phyloP scores from a whole-genome alignment of 345 rosid species.

The Physaria fendleri region DNA sequence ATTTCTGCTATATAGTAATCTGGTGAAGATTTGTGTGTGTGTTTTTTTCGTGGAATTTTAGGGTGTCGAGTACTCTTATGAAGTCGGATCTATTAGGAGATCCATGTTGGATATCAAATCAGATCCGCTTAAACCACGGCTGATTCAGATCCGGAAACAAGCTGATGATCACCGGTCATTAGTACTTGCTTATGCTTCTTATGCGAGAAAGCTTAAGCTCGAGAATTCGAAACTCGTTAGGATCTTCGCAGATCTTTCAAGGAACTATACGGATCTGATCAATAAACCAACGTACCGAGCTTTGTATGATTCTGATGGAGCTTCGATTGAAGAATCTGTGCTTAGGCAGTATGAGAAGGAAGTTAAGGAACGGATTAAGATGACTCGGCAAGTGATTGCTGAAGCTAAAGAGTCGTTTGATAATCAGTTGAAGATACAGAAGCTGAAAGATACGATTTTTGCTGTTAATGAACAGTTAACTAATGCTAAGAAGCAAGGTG shows the following conservation, averaged over 20 bases:
- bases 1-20: not conserved
- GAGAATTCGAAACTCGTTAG: conserved; percentile 87
- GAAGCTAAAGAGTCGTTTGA: conserved; percentile 95
- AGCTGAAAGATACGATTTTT: conserved; percentile 83
- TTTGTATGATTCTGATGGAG: conserved; percentile 57
- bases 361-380: conserved; percentile 86
- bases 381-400: conserved; percentile 76
- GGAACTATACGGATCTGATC: conserved; percentile 76
- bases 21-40: conserved; percentile 1
- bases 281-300: conserved; percentile 58
- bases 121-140: conserved; percentile 82
- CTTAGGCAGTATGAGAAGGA: conserved; percentile 87
- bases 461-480: conserved; percentile 84
- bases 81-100: conserved; percentile 60
- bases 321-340: conserved; percentile 54
- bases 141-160: conserved; percentile 91
- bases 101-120: conserved; percentile 73
- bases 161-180: conserved; percentile 91
- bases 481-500: conserved; percentile 93
- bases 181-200: conserved; percentile 76
- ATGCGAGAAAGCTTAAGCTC: conserved; percentile 91
- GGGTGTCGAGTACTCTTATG: conserved; percentile 36
- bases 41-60: conserved; percentile 16
- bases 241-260: conserved; percentile 77
- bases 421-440: conserved; percentile 93